These are phyloP conservation scores for Mitragyna speciosa DNA, from an alignment of 257 asterid species.

Conservation along the genomic window DNA sequence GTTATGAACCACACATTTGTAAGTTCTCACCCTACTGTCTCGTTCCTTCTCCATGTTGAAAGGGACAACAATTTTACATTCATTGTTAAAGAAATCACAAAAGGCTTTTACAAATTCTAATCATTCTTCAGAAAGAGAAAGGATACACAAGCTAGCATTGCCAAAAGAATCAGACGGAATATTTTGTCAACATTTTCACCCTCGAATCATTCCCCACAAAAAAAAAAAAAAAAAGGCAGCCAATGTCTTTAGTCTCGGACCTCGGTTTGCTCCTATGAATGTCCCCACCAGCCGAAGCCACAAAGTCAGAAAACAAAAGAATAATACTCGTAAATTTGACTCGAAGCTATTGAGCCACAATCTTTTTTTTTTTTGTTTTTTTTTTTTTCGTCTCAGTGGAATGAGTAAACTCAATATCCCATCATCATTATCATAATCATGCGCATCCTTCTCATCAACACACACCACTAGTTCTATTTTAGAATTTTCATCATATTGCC, in stretches of 20 bases:
- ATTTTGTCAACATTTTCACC: constrained; percentile 9
- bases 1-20: no score
- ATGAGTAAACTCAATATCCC: not conserved
- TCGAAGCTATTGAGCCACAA: not conserved
- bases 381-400: no score
- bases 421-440: not conserved
- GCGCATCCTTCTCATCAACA: not conserved
- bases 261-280: not conserved
- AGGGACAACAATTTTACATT: not conserved
- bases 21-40: not conserved
- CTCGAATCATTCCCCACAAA: constrained; percentile 7
- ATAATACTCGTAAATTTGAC: not conserved
- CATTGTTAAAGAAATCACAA: not conserved
- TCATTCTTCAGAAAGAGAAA: not conserved
- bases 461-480: no score
- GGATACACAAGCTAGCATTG: not conserved
- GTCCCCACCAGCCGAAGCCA: constrained; percentile 1
- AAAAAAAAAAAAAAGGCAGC: no score
- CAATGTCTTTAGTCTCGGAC: not conserved
- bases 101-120: not conserved
- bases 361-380: no score
- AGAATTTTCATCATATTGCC: no score
- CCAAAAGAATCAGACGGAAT: not conserved
- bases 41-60: not conserved
- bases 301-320: not conserved